Evolutionary conservation across 2,329 filamentous ascomycete species (phyloP).

Genomic region (Thelonectria blattea): DNA sequence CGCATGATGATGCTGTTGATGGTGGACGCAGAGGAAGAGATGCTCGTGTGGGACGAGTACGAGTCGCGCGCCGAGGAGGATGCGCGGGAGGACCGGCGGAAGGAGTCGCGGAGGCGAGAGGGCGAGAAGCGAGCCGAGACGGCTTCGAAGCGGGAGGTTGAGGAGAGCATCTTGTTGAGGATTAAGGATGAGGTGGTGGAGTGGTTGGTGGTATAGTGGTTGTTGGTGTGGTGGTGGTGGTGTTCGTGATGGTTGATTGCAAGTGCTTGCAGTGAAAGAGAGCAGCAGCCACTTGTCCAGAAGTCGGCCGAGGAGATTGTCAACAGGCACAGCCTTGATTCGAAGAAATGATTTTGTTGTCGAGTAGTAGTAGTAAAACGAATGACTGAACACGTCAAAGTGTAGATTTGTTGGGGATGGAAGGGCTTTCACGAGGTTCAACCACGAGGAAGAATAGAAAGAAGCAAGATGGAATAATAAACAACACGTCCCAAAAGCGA

Average conservation of each 20-base stretch:
- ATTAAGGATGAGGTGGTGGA: neutral
- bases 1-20: slow-evolving; percentile 66
- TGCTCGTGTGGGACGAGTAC: slow-evolving; percentile 53
- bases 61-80: slow-evolving; percentile 33
- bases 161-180: slow-evolving; percentile 30
- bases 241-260: neutral
- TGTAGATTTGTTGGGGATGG: neutral
- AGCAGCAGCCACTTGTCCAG: slow-evolving; percentile 33
- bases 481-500: neutral
- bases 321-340: slow-evolving; percentile 35
- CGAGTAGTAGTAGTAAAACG: slow-evolving; percentile 15
- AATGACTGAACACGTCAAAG: slow-evolving; percentile 22
- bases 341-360: slow-evolving; percentile 1
- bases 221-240: neutral
- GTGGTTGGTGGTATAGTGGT: neutral
- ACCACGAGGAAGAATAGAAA: neutral
- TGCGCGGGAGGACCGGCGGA: slow-evolving; percentile 58
- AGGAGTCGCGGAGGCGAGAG: slow-evolving; percentile 56
- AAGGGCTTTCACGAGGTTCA: neutral
- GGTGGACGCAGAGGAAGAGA: slow-evolving; percentile 53
- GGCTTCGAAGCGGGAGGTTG: slow-evolving; percentile 54
- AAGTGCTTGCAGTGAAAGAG: neutral
- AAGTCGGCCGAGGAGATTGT: slow-evolving; percentile 25
- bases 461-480: neutral
- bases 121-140: slow-evolving; percentile 59